Evolutionary conservation across 2,329 filamentous ascomycete species (phyloP).

Genomic region (Ploettnerulaceae sp.): DNA sequence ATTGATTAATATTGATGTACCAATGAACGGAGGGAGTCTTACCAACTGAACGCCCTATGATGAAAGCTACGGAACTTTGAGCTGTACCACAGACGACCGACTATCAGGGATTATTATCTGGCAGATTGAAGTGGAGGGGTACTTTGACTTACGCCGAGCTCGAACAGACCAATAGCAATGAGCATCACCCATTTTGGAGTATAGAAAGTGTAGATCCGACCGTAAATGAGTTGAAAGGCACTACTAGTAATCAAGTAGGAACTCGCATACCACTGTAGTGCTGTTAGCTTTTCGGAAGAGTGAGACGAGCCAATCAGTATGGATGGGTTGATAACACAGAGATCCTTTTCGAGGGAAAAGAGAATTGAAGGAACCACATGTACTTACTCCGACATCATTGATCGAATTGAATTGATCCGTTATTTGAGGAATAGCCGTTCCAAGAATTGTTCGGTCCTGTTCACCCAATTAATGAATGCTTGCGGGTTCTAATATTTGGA

Average conservation of each 20-base stretch:
- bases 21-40: slow-evolving; percentile 17
- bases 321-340: too few species aligned
- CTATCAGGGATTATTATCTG: slow-evolving; percentile 18
- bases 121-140: neutral
- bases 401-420: slow-evolving; percentile 38
- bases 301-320: too few species aligned
- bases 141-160: slow-evolving; percentile 30
- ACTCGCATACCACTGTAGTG: slow-evolving; percentile 39
- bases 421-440: slow-evolving; percentile 37
- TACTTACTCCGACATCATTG: slow-evolving; percentile 36
- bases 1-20: slow-evolving; percentile 2
- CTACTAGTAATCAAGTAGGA: slow-evolving; percentile 37
- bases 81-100: slow-evolving; percentile 34
- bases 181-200: slow-evolving; percentile 32
- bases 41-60: slow-evolving; percentile 35
- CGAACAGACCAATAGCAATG: slow-evolving; percentile 33
- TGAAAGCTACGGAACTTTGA: slow-evolving; percentile 34
- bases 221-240: slow-evolving; percentile 29
- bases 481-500: neutral
- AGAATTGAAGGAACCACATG: neutral
- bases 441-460: slow-evolving; percentile 36
- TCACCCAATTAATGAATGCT: slow-evolving; percentile 2
- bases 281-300: too few species aligned
- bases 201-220: slow-evolving; percentile 33
- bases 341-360: neutral